Percentiles rank a stretch among this genome's conserved stretches.
Conservation (phyloP, 2,329 filamentous ascomycete species). For the Paramyrothecium roridum region DNA sequence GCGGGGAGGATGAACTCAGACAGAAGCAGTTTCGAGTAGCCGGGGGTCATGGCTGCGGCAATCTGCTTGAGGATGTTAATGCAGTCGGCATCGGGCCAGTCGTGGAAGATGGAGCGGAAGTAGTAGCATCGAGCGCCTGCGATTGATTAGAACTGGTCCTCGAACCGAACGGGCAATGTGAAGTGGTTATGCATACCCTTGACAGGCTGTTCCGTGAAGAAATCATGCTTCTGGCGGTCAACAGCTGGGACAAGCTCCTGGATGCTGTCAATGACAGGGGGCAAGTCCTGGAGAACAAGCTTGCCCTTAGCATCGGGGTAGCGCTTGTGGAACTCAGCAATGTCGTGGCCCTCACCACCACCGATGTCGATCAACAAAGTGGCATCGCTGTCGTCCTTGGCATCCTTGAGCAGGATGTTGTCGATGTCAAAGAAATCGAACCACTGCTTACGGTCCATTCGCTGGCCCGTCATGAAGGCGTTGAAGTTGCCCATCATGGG, state of each 20-base stretch:
- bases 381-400: slow-evolving; percentile 11
- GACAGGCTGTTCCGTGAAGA: slow-evolving; percentile 17
- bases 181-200: slow-evolving; percentile 35
- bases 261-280: slow-evolving; percentile 10
- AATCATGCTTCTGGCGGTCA: slow-evolving; percentile 14
- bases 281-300: slow-evolving; percentile 19
- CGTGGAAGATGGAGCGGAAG: slow-evolving; percentile 35
- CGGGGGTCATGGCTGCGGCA: slow-evolving; percentile 22
- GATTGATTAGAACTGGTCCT: not conserved
- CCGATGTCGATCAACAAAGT: slow-evolving; percentile 24
- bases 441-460: slow-evolving; percentile 22
- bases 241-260: slow-evolving; percentile 3
- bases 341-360: slow-evolving; percentile 24
- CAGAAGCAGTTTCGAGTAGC: slow-evolving; percentile 29
- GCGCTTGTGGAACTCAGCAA: slow-evolving; percentile 21
- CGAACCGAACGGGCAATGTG: slow-evolving; percentile 17
- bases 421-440: slow-evolving; percentile 22
- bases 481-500: not conserved
- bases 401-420: slow-evolving; percentile 16
- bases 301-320: slow-evolving; percentile 6
- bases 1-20: slow-evolving; percentile 28
- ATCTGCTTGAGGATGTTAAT: slow-evolving; percentile 20
- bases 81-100: slow-evolving; percentile 38
- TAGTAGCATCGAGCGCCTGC: slow-evolving; percentile 9
- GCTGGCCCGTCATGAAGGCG: slow-evolving; percentile 17